A percentile compares a stretch with the other conserved stretches of the same genome.
Conservation (phyloP, 2,329 filamentous ascomycete genomes). For the Parafenestella ontariensis region DNA sequence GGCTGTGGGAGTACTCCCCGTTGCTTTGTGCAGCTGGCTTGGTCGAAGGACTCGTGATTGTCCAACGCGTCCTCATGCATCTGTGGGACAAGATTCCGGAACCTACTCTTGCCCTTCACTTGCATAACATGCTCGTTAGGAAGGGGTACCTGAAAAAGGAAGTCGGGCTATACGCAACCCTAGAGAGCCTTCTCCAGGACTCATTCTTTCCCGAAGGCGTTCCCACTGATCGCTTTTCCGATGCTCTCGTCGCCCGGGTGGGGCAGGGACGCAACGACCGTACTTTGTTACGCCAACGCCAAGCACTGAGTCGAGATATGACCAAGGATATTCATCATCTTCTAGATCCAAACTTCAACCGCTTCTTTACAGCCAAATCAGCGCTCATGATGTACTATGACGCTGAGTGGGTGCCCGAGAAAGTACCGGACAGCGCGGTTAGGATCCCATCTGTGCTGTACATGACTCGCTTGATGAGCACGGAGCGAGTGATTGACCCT, state of each 20-base stretch:
- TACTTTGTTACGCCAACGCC: conserved; percentile 5
- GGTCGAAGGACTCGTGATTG: conserved; percentile 53
- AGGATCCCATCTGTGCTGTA: conserved; percentile 16
- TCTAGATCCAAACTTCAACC: conserved; percentile 15
- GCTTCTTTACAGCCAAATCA: conserved; percentile 16
- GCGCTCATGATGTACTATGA: conserved; percentile 23
- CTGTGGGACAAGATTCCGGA: conserved; percentile 54
- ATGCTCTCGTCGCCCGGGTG: conserved; percentile 1
- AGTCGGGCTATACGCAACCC: conserved; percentile 41
- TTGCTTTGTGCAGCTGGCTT: conserved; percentile 58
- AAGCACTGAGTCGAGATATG: conserved; percentile 8
- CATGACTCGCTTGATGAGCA: conserved; percentile 10
- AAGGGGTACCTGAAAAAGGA: conserved; percentile 49
- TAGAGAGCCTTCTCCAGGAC: conserved; percentile 26
- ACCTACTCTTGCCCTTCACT: conserved; percentile 51
- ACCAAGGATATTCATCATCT: conserved; percentile 14
- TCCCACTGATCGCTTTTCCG: conserved; percentile 6
- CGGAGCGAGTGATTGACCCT: conserved; percentile 10
- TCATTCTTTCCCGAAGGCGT: conserved; percentile 20
- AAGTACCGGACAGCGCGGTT: conserved; percentile 17
- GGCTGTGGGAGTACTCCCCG: conserved; percentile 59
- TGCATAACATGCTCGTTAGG: conserved; percentile 58
- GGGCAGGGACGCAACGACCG: conserved; percentile 2
- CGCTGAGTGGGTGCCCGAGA: conserved; percentile 21
- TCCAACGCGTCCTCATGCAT: conserved; percentile 44